phyloP scores from a whole-genome alignment of 306 rosid genomes.

The Prunus mume region DNA sequence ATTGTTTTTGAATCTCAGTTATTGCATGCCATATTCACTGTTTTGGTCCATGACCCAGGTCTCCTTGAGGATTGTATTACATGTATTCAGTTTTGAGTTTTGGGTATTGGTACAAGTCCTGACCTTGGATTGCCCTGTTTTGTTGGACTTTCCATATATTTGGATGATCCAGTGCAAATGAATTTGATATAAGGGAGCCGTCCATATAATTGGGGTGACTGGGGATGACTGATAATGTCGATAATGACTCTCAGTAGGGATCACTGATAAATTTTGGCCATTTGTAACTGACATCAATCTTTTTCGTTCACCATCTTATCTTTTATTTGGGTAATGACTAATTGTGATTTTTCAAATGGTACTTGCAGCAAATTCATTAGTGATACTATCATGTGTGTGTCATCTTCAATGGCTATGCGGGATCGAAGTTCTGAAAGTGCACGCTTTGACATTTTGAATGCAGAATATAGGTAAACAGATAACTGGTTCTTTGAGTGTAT shows the following conservation, averaged over 20 bases:
- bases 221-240: background rate
- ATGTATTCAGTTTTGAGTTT: background rate
- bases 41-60: background rate
- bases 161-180: background rate
- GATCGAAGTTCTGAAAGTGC: slow-evolving; percentile 83
- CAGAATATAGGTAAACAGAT: slow-evolving; percentile 59
- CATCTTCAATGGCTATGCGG: slow-evolving; percentile 89
- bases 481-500: background rate
- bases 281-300: background rate
- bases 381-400: slow-evolving; percentile 68
- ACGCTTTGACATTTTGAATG: slow-evolving; percentile 78
- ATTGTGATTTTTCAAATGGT: slow-evolving; percentile 20
- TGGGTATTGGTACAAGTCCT: background rate
- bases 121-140: background rate
- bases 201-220: background rate
- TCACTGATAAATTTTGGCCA: background rate
- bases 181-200: background rate
- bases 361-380: slow-evolving; percentile 83
- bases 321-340: background rate
- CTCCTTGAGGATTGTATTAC: background rate
- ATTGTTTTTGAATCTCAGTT: background rate
- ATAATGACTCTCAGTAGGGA: background rate
- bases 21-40: background rate
- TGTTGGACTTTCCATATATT: background rate
- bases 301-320: background rate